These are phyloP conservation scores for Mycosphaerelloides madeirae DNA, from an alignment of 2,329 filamentous ascomycete species.

Conservation along the genomic window DNA sequence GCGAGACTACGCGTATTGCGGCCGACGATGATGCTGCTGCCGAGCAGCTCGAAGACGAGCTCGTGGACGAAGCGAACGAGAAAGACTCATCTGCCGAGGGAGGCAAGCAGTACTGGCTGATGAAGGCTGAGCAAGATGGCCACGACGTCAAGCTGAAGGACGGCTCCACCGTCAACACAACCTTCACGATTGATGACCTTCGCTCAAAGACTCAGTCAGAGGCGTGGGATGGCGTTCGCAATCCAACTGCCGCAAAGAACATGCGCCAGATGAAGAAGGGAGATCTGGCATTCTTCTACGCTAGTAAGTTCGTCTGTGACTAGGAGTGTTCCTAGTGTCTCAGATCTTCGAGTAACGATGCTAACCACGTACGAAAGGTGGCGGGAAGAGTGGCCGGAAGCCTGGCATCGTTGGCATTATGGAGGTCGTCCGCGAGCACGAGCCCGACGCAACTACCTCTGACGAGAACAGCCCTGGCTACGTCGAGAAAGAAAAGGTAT, in stretches of 20 bases:
- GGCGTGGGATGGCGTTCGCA: conserved; percentile 71
- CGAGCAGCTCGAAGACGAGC: conserved; percentile 29
- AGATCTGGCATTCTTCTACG: conserved; percentile 94
- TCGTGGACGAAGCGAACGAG: conserved; percentile 19
- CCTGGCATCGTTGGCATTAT: conserved; percentile 67
- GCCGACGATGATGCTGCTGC: conserved; percentile 26
- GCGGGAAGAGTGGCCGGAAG: conserved; percentile 62
- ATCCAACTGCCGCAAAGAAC: conserved; percentile 69
- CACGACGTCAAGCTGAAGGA: conserved; percentile 63
- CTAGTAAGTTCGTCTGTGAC: conserved; percentile 56
- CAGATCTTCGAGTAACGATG: no score
- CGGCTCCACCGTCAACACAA: conserved; percentile 80
- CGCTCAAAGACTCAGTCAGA: conserved; percentile 68
- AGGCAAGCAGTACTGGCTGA: conserved; percentile 41
- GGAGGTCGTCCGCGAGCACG: conserved; percentile 79
- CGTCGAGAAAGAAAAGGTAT: conserved; percentile 63
- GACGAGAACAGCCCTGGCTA: conserved; percentile 74
- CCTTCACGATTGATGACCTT: conserved; percentile 91
- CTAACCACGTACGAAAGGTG: no score
- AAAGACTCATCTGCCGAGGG: conserved; percentile 7
- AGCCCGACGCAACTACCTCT: conserved; percentile 70
- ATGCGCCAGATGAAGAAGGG: conserved; percentile 86
- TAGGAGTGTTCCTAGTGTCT: no score
- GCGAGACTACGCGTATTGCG: conserved; percentile 29
- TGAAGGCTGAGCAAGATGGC: conserved; percentile 68